Percentiles rank a stretch among this genome's conserved stretches.
Conservation (phyloP, 1,284 basidiomycete genomes). For the Ustanciosporium gigantosporum region DNA sequence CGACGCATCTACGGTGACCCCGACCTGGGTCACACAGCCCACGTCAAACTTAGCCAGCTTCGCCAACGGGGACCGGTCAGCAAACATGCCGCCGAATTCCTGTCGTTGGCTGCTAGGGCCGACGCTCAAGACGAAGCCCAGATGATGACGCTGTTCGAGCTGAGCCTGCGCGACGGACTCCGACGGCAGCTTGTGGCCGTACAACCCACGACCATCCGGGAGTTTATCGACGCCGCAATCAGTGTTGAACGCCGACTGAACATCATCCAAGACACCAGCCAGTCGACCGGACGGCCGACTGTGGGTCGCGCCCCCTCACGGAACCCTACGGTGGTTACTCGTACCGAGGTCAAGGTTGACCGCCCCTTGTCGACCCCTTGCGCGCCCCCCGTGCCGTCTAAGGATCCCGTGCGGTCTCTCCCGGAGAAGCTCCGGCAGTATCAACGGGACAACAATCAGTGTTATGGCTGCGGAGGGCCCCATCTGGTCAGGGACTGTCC, state of each 20-base stretch:
- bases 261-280: not conserved
- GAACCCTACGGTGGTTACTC: too few species aligned
- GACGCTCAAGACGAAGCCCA: not conserved
- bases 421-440: not conserved
- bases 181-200: not conserved
- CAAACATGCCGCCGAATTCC: not conserved
- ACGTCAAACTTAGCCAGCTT: not conserved
- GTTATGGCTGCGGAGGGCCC: not conserved
- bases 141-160: not conserved
- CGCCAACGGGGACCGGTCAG: not conserved
- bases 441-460: not conserved
- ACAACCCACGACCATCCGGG: not conserved
- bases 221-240: not conserved
- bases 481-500: not conserved
- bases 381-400: not conserved
- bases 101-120: not conserved
- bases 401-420: too few species aligned
- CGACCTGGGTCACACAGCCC: not conserved
- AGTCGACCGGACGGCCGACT: not conserved
- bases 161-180: not conserved
- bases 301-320: too few species aligned
- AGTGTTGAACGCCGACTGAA: not conserved
- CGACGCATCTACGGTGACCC: conserved; percentile 1
- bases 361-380: not conserved
- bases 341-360: too few species aligned